Evolutionary conservation across 164 flowering plant genomes (phyloP).

Genomic region (Sedum album): DNA sequence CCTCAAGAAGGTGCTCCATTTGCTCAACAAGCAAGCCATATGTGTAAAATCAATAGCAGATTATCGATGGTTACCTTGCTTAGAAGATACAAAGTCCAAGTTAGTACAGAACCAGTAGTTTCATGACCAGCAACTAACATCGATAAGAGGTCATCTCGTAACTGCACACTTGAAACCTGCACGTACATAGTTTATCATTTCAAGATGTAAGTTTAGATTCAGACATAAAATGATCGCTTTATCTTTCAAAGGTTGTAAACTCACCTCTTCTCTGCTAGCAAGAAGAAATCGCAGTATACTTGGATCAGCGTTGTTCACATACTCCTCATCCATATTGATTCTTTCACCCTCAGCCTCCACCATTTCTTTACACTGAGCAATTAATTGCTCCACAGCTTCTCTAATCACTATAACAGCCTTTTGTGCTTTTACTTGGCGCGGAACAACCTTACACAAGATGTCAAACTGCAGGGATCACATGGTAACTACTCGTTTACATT

Average conservation of each 20-base stretch:
- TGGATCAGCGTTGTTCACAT: conserved; percentile 84
- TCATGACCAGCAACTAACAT: conserved; percentile 98
- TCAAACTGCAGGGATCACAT: conserved; percentile 33
- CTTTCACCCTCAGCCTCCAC: conserved; percentile 80
- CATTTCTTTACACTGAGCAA: conserved; percentile 65
- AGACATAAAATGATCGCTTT: neutral
- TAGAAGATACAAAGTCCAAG: conserved; percentile 92
- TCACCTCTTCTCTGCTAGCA: conserved; percentile 91
- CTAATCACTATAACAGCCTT: conserved; percentile 68
- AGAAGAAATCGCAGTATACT: conserved; percentile 93
- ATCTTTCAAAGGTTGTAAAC: neutral
- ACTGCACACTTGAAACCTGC: conserved; percentile 77
- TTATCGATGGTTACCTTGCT: conserved; percentile 51
- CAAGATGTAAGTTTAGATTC: neutral
- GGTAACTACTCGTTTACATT: neutral
- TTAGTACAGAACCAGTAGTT: conserved; percentile 91
- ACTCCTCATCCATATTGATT: conserved; percentile 62
- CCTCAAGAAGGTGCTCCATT: neutral
- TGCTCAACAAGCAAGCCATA: neutral
- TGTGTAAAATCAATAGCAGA: neutral
- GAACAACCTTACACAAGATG: conserved; percentile 62
- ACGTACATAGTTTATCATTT: neutral
- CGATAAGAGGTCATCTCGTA: conserved; percentile 89
- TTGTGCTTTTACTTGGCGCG: conserved; percentile 89
- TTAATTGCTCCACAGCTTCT: conserved; percentile 69